phyloP scores from a whole-genome alignment of 2,329 filamentous ascomycete genomes.

The Fusarium cyanostomum region DNA sequence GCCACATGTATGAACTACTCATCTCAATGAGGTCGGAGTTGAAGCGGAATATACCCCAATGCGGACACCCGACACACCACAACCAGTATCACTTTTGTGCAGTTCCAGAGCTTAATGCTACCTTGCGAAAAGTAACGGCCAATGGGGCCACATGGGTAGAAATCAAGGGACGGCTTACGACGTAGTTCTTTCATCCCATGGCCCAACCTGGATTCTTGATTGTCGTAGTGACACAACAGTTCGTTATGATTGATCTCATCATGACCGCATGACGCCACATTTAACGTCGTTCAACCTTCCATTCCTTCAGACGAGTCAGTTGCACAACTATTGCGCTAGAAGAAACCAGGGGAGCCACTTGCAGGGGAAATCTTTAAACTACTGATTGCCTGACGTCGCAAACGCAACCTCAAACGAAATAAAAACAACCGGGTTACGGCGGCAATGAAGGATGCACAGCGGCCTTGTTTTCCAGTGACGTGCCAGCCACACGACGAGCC shows the following conservation, averaged over 20 bases:
- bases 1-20: slow-evolving; percentile 39
- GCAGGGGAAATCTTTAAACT: slow-evolving; percentile 18
- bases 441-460: slow-evolving; percentile 20
- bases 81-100: slow-evolving; percentile 13
- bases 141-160: slow-evolving; percentile 4
- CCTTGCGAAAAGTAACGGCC: slow-evolving; percentile 8
- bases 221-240: slow-evolving; percentile 17
- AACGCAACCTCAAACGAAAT: slow-evolving; percentile 26
- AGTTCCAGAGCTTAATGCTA: slow-evolving; percentile 4
- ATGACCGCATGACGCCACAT: slow-evolving; percentile 37
- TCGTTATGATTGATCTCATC: slow-evolving; percentile 30
- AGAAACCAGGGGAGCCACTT: slow-evolving; percentile 20
- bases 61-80: slow-evolving; percentile 24
- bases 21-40: slow-evolving; percentile 42
- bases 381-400: slow-evolving; percentile 26
- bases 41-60: slow-evolving; percentile 34
- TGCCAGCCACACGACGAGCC: slow-evolving; percentile 21
- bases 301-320: not conserved
- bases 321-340: not conserved
- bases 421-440: slow-evolving; percentile 15
- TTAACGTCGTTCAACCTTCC: not conserved
- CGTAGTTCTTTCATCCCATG: not conserved
- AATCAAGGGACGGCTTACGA: not conserved
- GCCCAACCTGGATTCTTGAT: slow-evolving; percentile 19
- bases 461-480: slow-evolving; percentile 25